Conservation (phyloP, 2,329 filamentous ascomycete species). For the Hypoxylon sp. region DNA sequence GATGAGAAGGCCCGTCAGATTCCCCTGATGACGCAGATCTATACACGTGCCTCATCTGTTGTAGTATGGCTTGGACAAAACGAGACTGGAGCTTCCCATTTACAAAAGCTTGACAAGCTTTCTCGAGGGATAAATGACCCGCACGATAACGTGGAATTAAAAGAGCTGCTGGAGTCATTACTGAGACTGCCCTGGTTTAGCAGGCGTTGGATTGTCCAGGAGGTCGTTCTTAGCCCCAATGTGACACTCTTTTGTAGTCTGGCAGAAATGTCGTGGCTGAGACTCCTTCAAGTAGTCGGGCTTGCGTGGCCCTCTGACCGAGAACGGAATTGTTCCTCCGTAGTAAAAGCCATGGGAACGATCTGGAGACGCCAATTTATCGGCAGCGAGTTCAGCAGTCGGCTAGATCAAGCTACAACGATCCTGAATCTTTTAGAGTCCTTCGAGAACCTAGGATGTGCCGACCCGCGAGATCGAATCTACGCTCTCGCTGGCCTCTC, state of each 20-base stretch:
- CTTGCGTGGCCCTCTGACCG: neutral
- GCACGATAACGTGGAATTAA: neutral
- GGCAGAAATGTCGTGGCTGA: neutral
- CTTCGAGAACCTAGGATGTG: neutral
- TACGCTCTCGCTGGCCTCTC: neutral
- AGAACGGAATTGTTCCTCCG: neutral
- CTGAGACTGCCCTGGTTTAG: slow-evolving; percentile 1
- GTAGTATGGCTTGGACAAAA: slow-evolving; percentile 1
- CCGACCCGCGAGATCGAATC: slow-evolving; percentile 2
- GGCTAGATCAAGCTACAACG: neutral
- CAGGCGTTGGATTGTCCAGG: slow-evolving; percentile 5
- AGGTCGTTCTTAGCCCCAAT: slow-evolving; percentile 1
- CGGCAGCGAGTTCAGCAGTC: neutral
- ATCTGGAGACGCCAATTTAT: slow-evolving; percentile 4
- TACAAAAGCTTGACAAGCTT: neutral
- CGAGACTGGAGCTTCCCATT: neutral
- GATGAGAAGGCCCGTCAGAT: slow-evolving; percentile 4
- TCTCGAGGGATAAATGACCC: neutral
- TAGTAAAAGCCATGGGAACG: neutral
- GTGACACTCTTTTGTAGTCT: neutral
- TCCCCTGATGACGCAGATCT: slow-evolving; percentile 1
- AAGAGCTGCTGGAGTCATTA: neutral
- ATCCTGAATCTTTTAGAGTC: neutral
- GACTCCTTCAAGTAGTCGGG: neutral
- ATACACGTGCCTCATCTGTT: neutral